phyloP scores from a whole-genome alignment of 2,329 filamentous ascomycete species.

The Aspergillus quadricinctus region DNA sequence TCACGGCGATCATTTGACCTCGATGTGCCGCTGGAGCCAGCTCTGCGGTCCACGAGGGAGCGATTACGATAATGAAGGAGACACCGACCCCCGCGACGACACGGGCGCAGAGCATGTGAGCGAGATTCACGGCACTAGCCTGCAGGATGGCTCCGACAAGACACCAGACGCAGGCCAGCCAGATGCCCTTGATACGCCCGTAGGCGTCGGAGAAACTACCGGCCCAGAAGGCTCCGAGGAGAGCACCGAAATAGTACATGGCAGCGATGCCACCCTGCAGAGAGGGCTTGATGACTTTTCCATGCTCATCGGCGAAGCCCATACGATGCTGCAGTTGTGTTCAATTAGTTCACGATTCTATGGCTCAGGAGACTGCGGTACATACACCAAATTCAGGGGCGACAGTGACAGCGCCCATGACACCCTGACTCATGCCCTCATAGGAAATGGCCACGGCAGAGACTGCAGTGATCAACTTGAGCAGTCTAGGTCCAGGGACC shows the following conservation, averaged over 20 bases:
- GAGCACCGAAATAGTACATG: conserved; percentile 53
- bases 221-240: conserved; percentile 56
- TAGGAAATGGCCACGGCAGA: conserved; percentile 62
- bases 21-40: conserved; percentile 60
- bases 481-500: too few species aligned
- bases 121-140: conserved; percentile 56
- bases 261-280: conserved; percentile 58
- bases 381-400: conserved; percentile 44
- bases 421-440: conserved; percentile 52
- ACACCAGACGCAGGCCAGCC: conserved; percentile 51
- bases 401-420: conserved; percentile 60
- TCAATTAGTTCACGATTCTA: too few species aligned
- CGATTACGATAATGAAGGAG: conserved; percentile 62
- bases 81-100: conserved; percentile 59
- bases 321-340: conserved; percentile 56
- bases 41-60: conserved; percentile 65
- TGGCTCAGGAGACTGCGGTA: too few species aligned
- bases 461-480: neutral
- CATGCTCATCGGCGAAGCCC: neutral
- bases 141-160: conserved; percentile 58
- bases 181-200: conserved; percentile 59
- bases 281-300: conserved; percentile 45
- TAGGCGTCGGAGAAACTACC: conserved; percentile 57
- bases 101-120: conserved; percentile 62
- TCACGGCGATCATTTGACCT: conserved; percentile 62